Percentiles rank a stretch among this genome's conserved stretches.
These are phyloP conservation scores for Heracleum sosnowskyi DNA, from an alignment of 129 eudicot genomes.

Conservation along the genomic window DNA sequence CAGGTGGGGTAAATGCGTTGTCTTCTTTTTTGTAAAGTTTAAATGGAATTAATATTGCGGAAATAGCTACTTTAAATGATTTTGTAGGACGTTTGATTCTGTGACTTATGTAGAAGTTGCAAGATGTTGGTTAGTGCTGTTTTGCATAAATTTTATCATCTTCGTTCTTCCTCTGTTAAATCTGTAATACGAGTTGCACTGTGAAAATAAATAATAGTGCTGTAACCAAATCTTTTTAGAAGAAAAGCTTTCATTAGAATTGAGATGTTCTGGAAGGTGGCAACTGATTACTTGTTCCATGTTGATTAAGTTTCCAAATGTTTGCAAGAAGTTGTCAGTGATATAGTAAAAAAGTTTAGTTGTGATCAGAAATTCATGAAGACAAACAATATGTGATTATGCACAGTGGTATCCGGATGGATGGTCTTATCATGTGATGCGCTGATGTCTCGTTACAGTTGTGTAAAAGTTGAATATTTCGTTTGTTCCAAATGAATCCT, in stretches of 20 bases:
- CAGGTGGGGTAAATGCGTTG: not conserved
- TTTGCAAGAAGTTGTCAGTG: not conserved
- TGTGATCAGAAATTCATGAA: no score
- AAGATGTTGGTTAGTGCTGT: not conserved
- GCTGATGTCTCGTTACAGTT: no score
- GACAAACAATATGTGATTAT: no score
- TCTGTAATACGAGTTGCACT: not conserved
- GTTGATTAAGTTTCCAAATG: not conserved
- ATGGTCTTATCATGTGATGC: no score
- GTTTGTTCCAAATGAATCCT: no score
- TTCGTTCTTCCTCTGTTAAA: not conserved
- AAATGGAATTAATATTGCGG: not conserved
- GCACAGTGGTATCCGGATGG: no score
- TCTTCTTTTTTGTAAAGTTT: not conserved
- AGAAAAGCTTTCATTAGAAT: not conserved
- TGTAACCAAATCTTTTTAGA: not conserved
- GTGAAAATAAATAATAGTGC: slow-evolving; percentile 1
- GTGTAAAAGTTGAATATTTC: no score
- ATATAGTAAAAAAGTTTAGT: no score
- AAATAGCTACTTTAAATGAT: not conserved
- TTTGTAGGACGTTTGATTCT: slow-evolving; percentile 1
- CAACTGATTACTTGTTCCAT: not conserved
- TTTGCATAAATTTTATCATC: not conserved
- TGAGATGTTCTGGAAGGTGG: not conserved
- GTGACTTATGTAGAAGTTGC: not conserved